phyloP scores from a whole-genome alignment of 345 rosid genomes.

The Eucalyptus marginata region DNA sequence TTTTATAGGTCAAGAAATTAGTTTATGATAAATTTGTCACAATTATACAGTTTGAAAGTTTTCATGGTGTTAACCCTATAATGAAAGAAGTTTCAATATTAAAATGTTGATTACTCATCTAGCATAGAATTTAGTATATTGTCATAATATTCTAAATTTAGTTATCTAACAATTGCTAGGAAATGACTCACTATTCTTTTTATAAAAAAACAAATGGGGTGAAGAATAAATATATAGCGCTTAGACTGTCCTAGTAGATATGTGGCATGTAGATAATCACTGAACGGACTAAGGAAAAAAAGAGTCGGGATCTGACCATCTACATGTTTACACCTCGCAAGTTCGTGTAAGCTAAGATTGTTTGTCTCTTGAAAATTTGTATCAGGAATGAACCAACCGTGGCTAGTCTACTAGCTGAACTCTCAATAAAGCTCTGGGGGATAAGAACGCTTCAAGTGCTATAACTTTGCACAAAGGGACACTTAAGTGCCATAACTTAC shows the following conservation, averaged over 20 bases:
- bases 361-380: too few species aligned
- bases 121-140: background rate
- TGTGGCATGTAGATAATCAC: background rate
- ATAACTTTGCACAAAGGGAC: too few species aligned
- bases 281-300: background rate
- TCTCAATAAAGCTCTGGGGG: too few species aligned
- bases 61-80: too few species aligned
- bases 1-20: too few species aligned
- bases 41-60: too few species aligned
- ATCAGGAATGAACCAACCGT: too few species aligned
- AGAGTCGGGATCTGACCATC: background rate
- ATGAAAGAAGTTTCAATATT: too few species aligned
- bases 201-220: background rate
- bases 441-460: too few species aligned
- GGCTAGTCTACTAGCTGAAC: too few species aligned
- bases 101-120: background rate
- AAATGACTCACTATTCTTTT: background rate
- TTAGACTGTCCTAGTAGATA: background rate
- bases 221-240: background rate
- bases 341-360: background rate
- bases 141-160: background rate
- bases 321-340: background rate
- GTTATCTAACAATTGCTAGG: background rate
- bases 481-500: too few species aligned
- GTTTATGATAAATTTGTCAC: too few species aligned